Percentiles rank a stretch among this genome's conserved stretches.
Evolutionary conservation across 257 asterid genomes (phyloP).

Genomic region (Cruciata laevipes): DNA sequence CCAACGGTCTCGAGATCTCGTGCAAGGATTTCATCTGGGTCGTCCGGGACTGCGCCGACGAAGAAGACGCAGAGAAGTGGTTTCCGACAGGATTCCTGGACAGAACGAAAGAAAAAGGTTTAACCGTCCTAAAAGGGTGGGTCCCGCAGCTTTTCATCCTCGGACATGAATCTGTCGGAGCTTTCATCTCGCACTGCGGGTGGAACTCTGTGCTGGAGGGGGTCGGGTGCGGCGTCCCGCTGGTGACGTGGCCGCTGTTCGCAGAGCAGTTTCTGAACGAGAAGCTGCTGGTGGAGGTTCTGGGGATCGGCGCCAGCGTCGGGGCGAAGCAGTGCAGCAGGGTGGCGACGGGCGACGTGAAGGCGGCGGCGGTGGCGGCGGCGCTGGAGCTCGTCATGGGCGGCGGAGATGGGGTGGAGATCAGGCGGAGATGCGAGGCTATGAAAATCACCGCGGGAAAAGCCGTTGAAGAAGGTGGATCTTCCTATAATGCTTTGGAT

Average conservation of each 20-base stretch:
- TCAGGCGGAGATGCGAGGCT: conserved; percentile 26
- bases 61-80: conserved; percentile 25
- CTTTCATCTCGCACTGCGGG: conserved; percentile 55
- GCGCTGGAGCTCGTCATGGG: conserved; percentile 29
- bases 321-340: conserved; percentile 26
- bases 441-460: conserved; percentile 27
- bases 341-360: conserved; percentile 14
- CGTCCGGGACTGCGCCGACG: conserved; percentile 24
- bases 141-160: conserved; percentile 57
- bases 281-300: conserved; percentile 31
- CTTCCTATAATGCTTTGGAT: conserved; percentile 39
- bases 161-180: conserved; percentile 29
- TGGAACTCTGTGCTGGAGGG: conserved; percentile 50
- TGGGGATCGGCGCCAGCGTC: conserved; percentile 33
- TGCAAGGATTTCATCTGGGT: conserved; percentile 65
- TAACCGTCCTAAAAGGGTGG: conserved; percentile 65
- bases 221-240: conserved; percentile 35
- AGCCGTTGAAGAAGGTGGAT: conserved; percentile 61
- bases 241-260: conserved; percentile 49
- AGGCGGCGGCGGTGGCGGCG: conserved; percentile 20
- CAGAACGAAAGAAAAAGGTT: conserved; percentile 39
- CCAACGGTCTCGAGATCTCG: conserved; percentile 52
- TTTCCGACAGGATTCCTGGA: conserved; percentile 53
- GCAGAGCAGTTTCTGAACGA: conserved; percentile 47
- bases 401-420: conserved; percentile 26